These are phyloP conservation scores for Fomitopsis serialis DNA, from an alignment of 768 basidiomycete species.

Conservation along the genomic window DNA sequence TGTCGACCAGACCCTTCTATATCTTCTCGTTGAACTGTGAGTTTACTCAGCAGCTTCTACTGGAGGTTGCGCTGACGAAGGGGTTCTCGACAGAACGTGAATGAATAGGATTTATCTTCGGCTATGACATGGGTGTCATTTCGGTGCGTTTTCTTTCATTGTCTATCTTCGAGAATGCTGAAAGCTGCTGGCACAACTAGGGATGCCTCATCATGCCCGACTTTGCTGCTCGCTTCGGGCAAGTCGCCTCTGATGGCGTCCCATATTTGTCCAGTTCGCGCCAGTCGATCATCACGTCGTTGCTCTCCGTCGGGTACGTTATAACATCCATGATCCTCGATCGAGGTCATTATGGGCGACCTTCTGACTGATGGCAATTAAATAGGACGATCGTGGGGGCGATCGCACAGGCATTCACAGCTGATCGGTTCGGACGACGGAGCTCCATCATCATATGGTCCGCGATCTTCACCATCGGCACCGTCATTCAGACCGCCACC, in stretches of 20 bases:
- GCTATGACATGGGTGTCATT: constrained; percentile 76
- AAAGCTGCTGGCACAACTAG: constrained; percentile 24
- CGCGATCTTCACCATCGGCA: constrained; percentile 64
- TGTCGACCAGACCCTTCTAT: not conserved
- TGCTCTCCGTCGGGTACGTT: constrained; percentile 66
- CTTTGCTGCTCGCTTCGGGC: constrained; percentile 66
- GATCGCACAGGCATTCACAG: constrained; percentile 66
- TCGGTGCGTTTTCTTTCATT: constrained; percentile 37
- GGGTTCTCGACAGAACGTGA: not conserved
- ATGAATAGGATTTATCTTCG: constrained; percentile 54
- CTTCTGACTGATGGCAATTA: not conserved
- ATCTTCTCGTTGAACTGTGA: not conserved
- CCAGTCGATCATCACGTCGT: constrained; percentile 74
- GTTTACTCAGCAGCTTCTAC: not conserved
- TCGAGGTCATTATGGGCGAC: not conserved
- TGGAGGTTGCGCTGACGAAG: not conserved
- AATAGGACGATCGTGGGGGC: constrained; percentile 40
- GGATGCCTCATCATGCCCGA: constrained; percentile 80
- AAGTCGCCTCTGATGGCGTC: constrained; percentile 40
- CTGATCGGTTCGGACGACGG: constrained; percentile 68
- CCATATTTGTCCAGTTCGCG: constrained; percentile 52
- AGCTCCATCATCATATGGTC: constrained; percentile 77
- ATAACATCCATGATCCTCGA: too few relatives aligned
- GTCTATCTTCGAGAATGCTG: constrained; percentile 1
- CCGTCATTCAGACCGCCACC: constrained; percentile 66